Percentiles rank a stretch among this genome's conserved stretches.
Evolutionary conservation across 768 basidiomycete genomes (phyloP).

Genomic region (Boletus barrowsii): DNA sequence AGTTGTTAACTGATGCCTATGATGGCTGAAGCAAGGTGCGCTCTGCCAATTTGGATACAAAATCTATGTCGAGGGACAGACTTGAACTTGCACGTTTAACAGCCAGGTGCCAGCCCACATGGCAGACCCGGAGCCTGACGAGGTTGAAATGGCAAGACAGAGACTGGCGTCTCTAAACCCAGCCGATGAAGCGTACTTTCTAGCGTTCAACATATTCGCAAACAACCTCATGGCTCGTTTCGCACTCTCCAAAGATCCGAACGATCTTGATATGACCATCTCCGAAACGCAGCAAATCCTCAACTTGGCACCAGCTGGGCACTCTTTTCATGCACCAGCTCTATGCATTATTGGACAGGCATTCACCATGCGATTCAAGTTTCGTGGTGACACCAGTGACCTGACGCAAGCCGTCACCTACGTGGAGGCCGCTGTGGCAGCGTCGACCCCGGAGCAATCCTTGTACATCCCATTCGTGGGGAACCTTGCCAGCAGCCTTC

Average conservation of each 20-base stretch:
- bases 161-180: slow-evolving; percentile 5
- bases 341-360: slow-evolving; percentile 20
- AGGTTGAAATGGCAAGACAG: slow-evolving; percentile 11
- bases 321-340: slow-evolving; percentile 11
- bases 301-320: slow-evolving; percentile 19
- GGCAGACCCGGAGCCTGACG: neutral
- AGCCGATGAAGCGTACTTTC: slow-evolving; percentile 6
- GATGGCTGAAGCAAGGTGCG: slow-evolving; percentile 9
- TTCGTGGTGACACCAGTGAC: slow-evolving; percentile 20
- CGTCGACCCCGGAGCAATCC: slow-evolving; percentile 9
- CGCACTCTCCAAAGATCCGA: slow-evolving; percentile 13
- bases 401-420: slow-evolving; percentile 17
- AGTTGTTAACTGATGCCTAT: too few species aligned
- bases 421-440: slow-evolving; percentile 10
- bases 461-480: slow-evolving; percentile 15
- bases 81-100: neutral
- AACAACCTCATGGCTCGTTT: slow-evolving; percentile 21
- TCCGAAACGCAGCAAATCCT: slow-evolving; percentile 13
- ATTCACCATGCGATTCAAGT: slow-evolving; percentile 20
- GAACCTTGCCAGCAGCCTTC: slow-evolving; percentile 19
- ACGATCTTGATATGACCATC: slow-evolving; percentile 29
- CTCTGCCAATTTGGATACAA: neutral
- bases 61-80: neutral
- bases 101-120: neutral
- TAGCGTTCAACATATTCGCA: slow-evolving; percentile 9